Base-by-base conservation (phyloP, 495 filamentous ascomycete species). In the Trichoderma parareesei region DNA sequence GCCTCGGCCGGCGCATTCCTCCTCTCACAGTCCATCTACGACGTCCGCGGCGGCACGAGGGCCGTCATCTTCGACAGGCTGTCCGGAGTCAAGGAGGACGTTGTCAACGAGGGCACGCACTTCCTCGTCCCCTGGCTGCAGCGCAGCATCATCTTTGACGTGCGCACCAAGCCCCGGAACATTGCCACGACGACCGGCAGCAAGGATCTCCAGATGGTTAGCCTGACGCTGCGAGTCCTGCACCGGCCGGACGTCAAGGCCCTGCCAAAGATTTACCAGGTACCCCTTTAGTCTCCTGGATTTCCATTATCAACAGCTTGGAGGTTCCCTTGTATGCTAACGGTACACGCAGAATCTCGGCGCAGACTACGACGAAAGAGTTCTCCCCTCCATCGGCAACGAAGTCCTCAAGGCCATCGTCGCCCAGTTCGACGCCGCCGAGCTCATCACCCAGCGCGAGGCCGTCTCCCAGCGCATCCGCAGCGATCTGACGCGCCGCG, bases 141-240 rank as follows among this genome's bases (percentile, higher is more conserved):
- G 74, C 87, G 87, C 79, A 88, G 88, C 68, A 95, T 99, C 76
- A 82, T 96, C 75, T 99, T 94, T 80, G 94, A 99, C 81, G 95
- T 99, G 66, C 90, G 94, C 66, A 98, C 94, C 53, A 95, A 95
- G 84, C 94, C 94, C 60, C 84, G 94, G 70, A 97, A 93, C 73
- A 97, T 99, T 78, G 88, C 87, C 16, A 99, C 94, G n/a, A 98
- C 93, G 14, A 99, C 94, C 11, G 94, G 94, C 64, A 92, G 88
- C 83, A 99, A 99, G 85, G 94, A 99, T 79, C 75, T 99, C 78
- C 94, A 99, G 85, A 99, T 99, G 94, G 94, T 99, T 74, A 96
- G 90, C 83, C 83, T 99, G 84, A 99, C 94, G 42, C 82, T 99
- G 70, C 86, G 94, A 71, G 94, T 99, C 64, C 78, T 99, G 74